Percentiles rank a stretch among this genome's conserved stretches.
Evolutionary conservation across 495 filamentous ascomycete species (phyloP).

Genomic region (Gamarada debralockiae): DNA sequence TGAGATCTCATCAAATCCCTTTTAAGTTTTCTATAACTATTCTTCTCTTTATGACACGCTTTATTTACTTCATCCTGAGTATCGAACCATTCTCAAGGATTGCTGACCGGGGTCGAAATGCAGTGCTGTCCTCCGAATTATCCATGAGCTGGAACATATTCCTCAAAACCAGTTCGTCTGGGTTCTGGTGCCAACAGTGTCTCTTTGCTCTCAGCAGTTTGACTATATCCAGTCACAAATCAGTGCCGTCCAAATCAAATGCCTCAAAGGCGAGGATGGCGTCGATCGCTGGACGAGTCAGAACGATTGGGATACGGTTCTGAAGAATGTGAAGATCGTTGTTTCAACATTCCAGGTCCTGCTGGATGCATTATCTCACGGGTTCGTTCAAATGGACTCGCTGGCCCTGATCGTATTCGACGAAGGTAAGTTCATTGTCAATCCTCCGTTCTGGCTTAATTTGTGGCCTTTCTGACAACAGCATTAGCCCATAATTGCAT

Average conservation of each 20-base stretch:
- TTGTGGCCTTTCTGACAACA: slow-evolving; percentile 4
- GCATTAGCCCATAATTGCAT: slow-evolving; percentile 65
- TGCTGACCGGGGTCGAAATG: no score
- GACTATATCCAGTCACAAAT: slow-evolving; percentile 58
- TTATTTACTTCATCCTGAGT: not conserved
- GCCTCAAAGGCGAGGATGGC: slow-evolving; percentile 61
- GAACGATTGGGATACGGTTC: slow-evolving; percentile 65
- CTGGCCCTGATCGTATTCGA: slow-evolving; percentile 80
- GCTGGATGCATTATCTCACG: slow-evolving; percentile 74
- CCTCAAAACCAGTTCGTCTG: slow-evolving; percentile 60
- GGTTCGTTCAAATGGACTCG: slow-evolving; percentile 64
- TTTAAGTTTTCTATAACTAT: no score
- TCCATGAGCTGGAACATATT: slow-evolving; percentile 64
- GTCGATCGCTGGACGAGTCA: slow-evolving; percentile 50
- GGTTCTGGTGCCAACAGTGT: slow-evolving; percentile 81
- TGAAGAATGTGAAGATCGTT: slow-evolving; percentile 66
- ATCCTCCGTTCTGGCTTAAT: not conserved
- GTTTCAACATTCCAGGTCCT: slow-evolving; percentile 77
- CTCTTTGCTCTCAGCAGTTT: slow-evolving; percentile 70
- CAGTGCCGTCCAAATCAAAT: slow-evolving; percentile 54
- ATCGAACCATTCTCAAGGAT: no score
- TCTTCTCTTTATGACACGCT: no score
- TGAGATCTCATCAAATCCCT: no score
- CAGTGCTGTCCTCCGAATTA: slow-evolving; percentile 77
- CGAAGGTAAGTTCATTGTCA: slow-evolving; percentile 58